Conservation (phyloP, 2,329 filamentous ascomycete species). For the Nothopassalora personata region DNA sequence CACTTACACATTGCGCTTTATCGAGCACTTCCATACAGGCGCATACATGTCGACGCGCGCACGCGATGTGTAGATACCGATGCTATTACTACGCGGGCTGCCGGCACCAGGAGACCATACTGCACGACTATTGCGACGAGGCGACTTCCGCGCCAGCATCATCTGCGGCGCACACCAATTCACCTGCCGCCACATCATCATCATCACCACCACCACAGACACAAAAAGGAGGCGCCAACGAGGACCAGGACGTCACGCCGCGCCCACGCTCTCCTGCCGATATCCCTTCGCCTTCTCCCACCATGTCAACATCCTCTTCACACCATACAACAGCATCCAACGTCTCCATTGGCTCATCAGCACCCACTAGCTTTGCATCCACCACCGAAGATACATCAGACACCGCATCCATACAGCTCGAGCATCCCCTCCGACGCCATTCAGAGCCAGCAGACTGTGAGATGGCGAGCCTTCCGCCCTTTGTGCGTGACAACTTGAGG, state of each 20-base stretch:
- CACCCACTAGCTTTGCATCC: conserved; percentile 15
- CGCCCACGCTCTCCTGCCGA: conserved; percentile 27
- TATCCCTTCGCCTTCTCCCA: neutral
- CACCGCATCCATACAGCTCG: conserved; percentile 10
- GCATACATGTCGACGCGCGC: conserved; percentile 6
- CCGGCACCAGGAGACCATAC: conserved; percentile 27
- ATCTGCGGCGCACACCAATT: neutral
- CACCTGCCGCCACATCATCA: conserved; percentile 5
- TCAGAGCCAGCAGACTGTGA: conserved; percentile 2
- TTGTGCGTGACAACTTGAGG: neutral
- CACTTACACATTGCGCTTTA: neutral
- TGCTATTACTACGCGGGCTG: conserved; percentile 30
- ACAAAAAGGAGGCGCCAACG: neutral
- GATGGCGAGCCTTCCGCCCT: conserved; percentile 17
- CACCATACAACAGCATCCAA: conserved; percentile 1
- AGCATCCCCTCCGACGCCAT: conserved; percentile 6
- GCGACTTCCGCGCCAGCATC: conserved; percentile 8
- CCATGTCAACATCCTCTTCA: neutral
- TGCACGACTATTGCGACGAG: conserved; percentile 24
- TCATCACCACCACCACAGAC: neutral
- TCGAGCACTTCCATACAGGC: neutral
- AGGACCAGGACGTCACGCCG: conserved; percentile 37
- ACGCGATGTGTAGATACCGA: conserved; percentile 30
- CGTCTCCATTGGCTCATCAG: conserved; percentile 5
- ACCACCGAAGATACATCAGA: conserved; percentile 14